Base-by-base conservation (phyloP, 192 early-diverging fungal genomes). In the Obelidium mucronatum region DNA sequence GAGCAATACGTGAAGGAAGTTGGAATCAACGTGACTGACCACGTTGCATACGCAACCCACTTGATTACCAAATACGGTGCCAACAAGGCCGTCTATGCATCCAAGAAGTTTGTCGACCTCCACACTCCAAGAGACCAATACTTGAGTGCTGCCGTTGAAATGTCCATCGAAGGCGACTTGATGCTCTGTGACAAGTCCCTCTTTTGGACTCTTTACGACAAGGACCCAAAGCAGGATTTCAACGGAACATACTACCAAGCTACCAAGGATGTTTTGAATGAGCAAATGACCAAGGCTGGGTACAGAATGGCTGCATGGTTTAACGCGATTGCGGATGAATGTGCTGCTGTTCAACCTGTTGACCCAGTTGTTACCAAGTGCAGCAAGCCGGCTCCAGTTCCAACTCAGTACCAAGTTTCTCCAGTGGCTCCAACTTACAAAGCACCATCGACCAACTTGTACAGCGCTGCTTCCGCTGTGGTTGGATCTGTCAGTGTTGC, bases 221-320 rank as follows among this genome's bases (percentile, higher is more conserved):
- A 24, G 15, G 35, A 64, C 26, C 79, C 84, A n/a, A 35, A 13
- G 3, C 78, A 85, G 65, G 84, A 85, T 78, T 72, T 85, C 30
- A 28, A 30, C 44, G 54, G 56, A 6, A 65, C 74, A 15, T 85
- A 85, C 74, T 85, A 85, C 65, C n/a, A 78, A 13, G 67, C 67
- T 40, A 69, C 59, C 36, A 67, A 75, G 55, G 40, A 64, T 51
- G 35, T 74, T 4, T 44, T 79, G 40, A 68, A 78, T 24, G 76
- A 70, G 56, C 82, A 85, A 64, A 17, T 86, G 36, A 80, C 85
- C 33, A 86, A 86, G 70, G 85, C 78, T 44, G 85, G 85, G 1
- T 86, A 80, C 78, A 65, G 85, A 39, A 39, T 84, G n/a, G 85
- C 80, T 2, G 70, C 79, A 8, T 83, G 67, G 73, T 55, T 86